Evolutionary conservation across 352 stramenopile species (phyloP), one percentile per base, ranked within the genome.

Genomic region (Globisporangium nunn): DNA sequence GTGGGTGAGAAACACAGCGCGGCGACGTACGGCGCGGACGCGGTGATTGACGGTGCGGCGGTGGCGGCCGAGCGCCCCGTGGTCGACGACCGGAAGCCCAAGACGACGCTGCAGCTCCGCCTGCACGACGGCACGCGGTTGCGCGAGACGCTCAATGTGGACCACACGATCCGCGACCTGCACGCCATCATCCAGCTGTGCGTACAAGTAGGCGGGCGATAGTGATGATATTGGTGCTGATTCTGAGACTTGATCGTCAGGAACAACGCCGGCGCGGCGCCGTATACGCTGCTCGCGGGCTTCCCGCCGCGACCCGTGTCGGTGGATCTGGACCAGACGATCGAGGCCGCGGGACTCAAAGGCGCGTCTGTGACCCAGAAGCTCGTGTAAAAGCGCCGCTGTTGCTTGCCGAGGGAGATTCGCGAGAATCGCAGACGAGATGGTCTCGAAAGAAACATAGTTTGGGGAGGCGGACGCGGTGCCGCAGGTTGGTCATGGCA

Each of bases 311-410:
- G 81, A 29, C 81, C 87, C 2, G 75, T 98, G 55, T 79, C 87
- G 15, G 76, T 66, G 28, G 79, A 98, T 64, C 70, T 95, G 58
- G 71, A 75, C 17, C 71, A 81, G 59, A 98, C 88, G 6, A 81
- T 98, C 52, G 85, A 98, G 33, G 77, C 77, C 18, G 92, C 92
- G 2, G 92, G 92, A 28, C 78, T 98, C 37, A 96, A 96, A 66
- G 90, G 88, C 30, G 87, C 91, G 8, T 81, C 91, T 50, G 73
- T 98, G 53, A 96, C 88, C 15, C 78, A 98, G 67, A 97, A 98
- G 69, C 79, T 96, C 62, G 85, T 85, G 47, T 93, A 87, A 51
- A 23, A 23, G 23, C 23, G 23, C 23, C 23, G 23, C 23, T 23
- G 23, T 23, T 23, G 23, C 23, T 23, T 23, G 23, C 23, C 23